Conservation (phyloP, 306 rosid species). For the Cucurbita ficifolia region DNA sequence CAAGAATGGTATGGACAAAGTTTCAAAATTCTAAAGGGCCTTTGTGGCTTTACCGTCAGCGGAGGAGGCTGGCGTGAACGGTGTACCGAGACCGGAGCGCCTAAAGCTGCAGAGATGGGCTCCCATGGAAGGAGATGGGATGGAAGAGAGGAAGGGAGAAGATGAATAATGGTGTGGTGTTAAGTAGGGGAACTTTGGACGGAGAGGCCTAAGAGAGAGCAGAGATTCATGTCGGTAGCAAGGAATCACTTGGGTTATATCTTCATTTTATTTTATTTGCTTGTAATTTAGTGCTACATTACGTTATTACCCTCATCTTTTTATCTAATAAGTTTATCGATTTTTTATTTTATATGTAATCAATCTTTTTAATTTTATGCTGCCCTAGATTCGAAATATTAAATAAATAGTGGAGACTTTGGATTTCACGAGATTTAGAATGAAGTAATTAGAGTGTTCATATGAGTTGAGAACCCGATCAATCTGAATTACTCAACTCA, state of each 20-base stretch:
- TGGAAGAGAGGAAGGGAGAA: neutral
- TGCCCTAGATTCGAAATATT: too few relatives aligned
- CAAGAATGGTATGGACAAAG: neutral
- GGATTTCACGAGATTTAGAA: too few relatives aligned
- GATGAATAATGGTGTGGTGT: neutral
- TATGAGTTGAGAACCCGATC: too few relatives aligned
- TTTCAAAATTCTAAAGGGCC: neutral
- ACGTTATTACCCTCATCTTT: neutral
- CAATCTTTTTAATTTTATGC: too few relatives aligned
- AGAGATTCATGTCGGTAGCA: neutral
- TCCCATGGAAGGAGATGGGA: neutral
- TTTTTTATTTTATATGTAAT: too few relatives aligned
- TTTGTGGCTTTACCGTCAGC: neutral
- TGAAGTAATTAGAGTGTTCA: too few relatives aligned
- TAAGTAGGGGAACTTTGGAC: neutral
- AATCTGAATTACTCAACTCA: too few relatives aligned
- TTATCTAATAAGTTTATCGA: too few relatives aligned
- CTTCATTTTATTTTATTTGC: neutral
- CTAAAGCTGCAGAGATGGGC: neutral
- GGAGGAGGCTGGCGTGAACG: neutral
- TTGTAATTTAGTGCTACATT: neutral
- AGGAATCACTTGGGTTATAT: neutral
- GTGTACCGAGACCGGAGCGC: neutral
- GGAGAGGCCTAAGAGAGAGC: neutral
- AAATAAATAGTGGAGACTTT: too few relatives aligned